Conservation (phyloP, 2,329 filamentous ascomycete species). For the Ophiocordyceps camponoti-saundersi region DNA sequence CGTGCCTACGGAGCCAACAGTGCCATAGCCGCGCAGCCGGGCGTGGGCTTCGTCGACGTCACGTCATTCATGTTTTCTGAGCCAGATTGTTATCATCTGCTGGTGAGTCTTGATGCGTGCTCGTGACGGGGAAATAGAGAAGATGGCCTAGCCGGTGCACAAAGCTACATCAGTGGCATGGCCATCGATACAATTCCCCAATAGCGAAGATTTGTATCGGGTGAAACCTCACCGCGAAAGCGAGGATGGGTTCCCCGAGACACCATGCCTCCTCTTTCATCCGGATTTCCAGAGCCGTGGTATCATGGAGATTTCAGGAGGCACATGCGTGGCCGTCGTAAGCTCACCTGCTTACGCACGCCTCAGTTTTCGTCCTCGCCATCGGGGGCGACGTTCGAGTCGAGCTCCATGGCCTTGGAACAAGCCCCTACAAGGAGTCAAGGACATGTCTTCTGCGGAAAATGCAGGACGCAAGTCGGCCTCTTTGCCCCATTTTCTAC, state of each 20-base stretch:
- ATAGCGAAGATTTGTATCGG: conserved; percentile 25
- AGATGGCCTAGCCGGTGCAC: conserved; percentile 38
- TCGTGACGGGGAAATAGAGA: conserved; percentile 30
- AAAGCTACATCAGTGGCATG: conserved; percentile 31
- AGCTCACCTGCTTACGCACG: conserved; percentile 7
- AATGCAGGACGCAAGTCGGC: conserved; percentile 29
- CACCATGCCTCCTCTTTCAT: conserved; percentile 23
- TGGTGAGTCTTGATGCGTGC: conserved; percentile 15
- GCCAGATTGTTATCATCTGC: conserved; percentile 39
- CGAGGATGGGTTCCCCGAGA: conserved; percentile 23
- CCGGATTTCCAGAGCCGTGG: conserved; percentile 29
- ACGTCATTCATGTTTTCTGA: conserved; percentile 57
- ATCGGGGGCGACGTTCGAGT: conserved; percentile 12
- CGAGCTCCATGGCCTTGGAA: conserved; percentile 11
- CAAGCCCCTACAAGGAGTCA: conserved; percentile 9
- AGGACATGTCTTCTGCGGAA: conserved; percentile 25
- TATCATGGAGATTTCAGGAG: conserved; percentile 32
- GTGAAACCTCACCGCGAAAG: conserved; percentile 16
- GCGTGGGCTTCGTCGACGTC: conserved; percentile 66
- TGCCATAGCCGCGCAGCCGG: conserved; percentile 45
- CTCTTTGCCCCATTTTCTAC: conserved; percentile 25
- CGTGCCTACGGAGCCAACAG: conserved; percentile 78
- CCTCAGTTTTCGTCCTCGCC: conserved; percentile 20
- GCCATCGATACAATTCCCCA: conserved; percentile 55
- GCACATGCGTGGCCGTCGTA: conserved; percentile 18